These are phyloP conservation scores for Porodaedalea pini DNA, from an alignment of 1,284 basidiomycete genomes.

Conservation along the genomic window DNA sequence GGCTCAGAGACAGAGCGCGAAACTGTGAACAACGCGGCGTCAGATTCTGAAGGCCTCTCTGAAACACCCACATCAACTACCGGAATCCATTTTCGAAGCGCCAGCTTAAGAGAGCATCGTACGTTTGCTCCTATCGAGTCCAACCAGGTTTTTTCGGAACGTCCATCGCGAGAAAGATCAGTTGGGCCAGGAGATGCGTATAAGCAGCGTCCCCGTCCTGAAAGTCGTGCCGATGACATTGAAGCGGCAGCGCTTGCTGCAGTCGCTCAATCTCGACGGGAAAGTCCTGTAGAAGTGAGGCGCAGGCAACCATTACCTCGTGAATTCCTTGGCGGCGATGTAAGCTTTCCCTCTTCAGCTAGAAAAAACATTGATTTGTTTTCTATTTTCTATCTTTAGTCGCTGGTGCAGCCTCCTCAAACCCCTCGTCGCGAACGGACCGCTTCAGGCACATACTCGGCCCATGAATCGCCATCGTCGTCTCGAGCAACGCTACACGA, in stretches of 20 bases:
- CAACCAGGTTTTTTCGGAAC: conserved; percentile 33
- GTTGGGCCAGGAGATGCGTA: conserved; percentile 30
- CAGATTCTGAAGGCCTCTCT: conserved; percentile 41
- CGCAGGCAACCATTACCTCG: conserved; percentile 55
- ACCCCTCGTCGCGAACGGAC: conserved; percentile 17
- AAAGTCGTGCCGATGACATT: conserved; percentile 33
- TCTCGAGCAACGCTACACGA: conserved; percentile 14
- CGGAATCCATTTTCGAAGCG: conserved; percentile 28
- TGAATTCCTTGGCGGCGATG: conserved; percentile 46
- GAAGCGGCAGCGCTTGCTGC: conserved; percentile 58
- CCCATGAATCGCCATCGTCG: conserved; percentile 22
- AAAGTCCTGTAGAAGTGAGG: conserved; percentile 39
- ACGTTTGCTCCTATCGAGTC: conserved; percentile 57
- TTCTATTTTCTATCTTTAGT: conserved; percentile 2
- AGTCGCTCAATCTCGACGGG: conserved; percentile 48
- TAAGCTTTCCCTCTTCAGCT: neutral
- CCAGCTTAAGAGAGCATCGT: conserved; percentile 40
- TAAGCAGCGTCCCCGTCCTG: conserved; percentile 17
- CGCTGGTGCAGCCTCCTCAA: conserved; percentile 8
- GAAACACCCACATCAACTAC: conserved; percentile 37
- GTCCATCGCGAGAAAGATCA: conserved; percentile 29
- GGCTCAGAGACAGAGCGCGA: conserved; percentile 78
- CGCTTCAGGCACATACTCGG: conserved; percentile 21
- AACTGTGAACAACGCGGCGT: conserved; percentile 33
- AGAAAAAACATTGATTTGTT: neutral